Conservation (phyloP, 2,329 filamentous ascomycete species). For the Colletotrichum noveboracense region DNA sequence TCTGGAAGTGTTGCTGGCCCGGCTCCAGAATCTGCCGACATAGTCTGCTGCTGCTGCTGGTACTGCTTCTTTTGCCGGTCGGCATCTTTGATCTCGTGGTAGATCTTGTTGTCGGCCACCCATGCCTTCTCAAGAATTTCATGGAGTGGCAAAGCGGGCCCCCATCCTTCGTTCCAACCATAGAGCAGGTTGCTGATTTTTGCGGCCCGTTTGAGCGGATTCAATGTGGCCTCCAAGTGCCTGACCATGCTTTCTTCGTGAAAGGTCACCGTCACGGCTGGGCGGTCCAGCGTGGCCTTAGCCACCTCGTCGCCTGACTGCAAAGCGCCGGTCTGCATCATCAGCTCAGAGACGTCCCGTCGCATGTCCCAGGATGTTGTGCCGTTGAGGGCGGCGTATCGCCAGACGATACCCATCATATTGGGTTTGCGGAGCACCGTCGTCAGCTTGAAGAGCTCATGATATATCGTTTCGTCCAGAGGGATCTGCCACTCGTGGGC, state of each 20-base stretch:
- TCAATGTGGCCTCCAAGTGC: not conserved
- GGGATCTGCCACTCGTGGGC: conserved; percentile 23
- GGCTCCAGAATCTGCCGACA: not conserved
- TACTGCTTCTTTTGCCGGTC: not conserved
- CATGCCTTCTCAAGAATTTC: not conserved
- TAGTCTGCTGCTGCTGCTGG: not conserved
- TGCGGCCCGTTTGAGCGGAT: not conserved
- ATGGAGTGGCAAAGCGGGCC: not conserved
- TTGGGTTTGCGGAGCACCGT: conserved; percentile 35
- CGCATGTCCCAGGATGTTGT: conserved; percentile 33
- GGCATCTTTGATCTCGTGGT: not conserved
- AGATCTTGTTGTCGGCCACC: conserved; percentile 3
- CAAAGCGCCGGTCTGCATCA: not conserved
- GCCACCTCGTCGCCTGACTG: not conserved
- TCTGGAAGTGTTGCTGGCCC: not conserved
- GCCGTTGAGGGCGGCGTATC: conserved; percentile 32
- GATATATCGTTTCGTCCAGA: conserved; percentile 38
- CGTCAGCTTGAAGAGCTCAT: conserved; percentile 42
- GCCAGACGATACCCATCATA: conserved; percentile 35
- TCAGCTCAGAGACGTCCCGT: conserved; percentile 18
- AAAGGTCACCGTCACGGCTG: not conserved
- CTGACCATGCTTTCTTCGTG: not conserved
- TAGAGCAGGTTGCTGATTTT: not conserved
- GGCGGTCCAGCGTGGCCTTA: not conserved
- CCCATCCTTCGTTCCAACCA: not conserved